Evolutionary conservation across 345 rosid species (phyloP).

Genomic region (Gossypium herbaceum): DNA sequence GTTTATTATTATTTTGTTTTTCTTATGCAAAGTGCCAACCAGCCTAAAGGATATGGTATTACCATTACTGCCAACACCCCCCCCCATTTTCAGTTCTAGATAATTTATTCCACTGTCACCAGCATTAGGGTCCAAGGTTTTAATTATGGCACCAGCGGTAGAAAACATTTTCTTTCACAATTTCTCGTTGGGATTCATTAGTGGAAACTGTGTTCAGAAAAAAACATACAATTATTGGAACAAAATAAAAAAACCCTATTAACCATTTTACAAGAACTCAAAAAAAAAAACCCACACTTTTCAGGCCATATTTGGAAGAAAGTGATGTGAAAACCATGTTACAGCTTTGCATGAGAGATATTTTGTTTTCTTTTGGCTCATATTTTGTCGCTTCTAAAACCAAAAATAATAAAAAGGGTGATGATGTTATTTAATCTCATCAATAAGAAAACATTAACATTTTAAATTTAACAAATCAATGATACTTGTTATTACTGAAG

Average conservation of each 20-base stretch:
- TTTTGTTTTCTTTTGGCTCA: neutral
- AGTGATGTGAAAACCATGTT: slow-evolving; percentile 14
- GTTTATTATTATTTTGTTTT: slow-evolving; percentile 10
- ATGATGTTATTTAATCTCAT: neutral
- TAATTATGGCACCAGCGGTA: neutral
- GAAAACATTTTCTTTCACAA: neutral
- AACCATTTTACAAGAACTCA: neutral
- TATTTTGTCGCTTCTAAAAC: slow-evolving; percentile 2
- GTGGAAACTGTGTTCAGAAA: neutral
- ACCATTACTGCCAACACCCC: neutral
- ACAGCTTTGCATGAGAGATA: slow-evolving; percentile 7
- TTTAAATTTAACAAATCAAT: neutral
- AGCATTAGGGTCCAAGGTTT: neutral
- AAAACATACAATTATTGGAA: no score
- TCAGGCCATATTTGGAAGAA: neutral
- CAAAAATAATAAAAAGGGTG: neutral
- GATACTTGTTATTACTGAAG: neutral
- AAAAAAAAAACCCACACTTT: slow-evolving; percentile 1
- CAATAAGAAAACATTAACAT: slow-evolving; percentile 1
- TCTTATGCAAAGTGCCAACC: slow-evolving; percentile 7
- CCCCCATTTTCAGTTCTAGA: neutral
- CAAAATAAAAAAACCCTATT: neutral
- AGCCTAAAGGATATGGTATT: slow-evolving; percentile 10
- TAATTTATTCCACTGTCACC: slow-evolving; percentile 11
- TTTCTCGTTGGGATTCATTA: neutral